Base-by-base conservation (phyloP, 208 protist genomes). In the Crithidia acanthocephali region DNA sequence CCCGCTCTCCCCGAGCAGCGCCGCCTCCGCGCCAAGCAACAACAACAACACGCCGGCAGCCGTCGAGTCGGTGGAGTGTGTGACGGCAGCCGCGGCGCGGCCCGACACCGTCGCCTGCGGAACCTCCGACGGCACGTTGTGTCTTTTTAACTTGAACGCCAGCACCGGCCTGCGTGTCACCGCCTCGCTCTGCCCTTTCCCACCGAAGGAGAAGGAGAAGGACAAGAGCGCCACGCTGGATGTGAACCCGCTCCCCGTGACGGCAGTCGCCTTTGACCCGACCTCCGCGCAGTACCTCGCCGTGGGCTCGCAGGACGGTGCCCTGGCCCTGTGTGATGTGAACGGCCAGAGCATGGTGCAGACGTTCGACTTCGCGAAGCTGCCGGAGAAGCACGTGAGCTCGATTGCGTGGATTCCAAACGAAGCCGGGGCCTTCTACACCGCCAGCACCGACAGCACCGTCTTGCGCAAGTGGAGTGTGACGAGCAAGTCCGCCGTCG, bases 21-120 rank as follows among this genome's bases (percentile, higher is more conserved):
- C 11, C 2, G 40, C 22, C 1, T 9, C 18, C 30, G 27, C 40
- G 2, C 10, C 23, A 37, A 10, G 6, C 9, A 64, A 37, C 33
- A 30, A 51, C 25, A 67, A 16, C 59, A 53, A 45, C 42, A 42
- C 25, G 30, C 27, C 52, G 15, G 47, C 40, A n/a, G 58, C 57
- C 7, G 80, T 84, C 16, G 86, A 90, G 30, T 44, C 76, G 1
- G 84, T 95, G n/a, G 79, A 81, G 57, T 91, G 76, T 71, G 79
- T 95, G 5, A 77, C 79, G 16, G 86, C 89, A 16, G 83, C 89
- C 7, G 44, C 74, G 0, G 76, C 79, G 10, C 87, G 92, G 8
- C 76, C 92, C 11, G 92, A 96, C 37, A 67, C 63, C 42, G 83
- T 94, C n/a, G 92, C 85, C 27, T 86, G 81, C 35, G 87, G 89